phyloP scores from a whole-genome alignment of 768 basidiomycete genomes.

The Boletales sp. region DNA sequence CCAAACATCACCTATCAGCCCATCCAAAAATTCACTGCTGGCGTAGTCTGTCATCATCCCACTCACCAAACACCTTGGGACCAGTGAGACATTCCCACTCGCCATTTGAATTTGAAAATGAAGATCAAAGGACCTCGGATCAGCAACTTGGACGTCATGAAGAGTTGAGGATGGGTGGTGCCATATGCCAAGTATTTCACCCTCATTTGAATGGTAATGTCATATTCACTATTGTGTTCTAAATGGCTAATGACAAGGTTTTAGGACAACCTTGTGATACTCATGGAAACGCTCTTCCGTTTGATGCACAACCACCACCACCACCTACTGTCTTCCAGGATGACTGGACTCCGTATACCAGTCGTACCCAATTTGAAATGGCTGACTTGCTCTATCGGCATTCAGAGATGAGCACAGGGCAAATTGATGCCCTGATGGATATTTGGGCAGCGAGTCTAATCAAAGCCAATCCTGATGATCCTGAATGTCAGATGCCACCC shows the following conservation, averaged over 20 bases:
- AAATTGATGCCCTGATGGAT: constrained; percentile 19
- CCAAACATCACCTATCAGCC: neutral
- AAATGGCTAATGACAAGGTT: no score
- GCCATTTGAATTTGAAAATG: no score
- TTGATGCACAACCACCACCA: neutral
- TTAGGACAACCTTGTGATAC: constrained; percentile 1
- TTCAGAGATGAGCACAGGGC: constrained; percentile 18
- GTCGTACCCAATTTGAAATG: constrained; percentile 14
- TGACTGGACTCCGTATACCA: constrained; percentile 18
- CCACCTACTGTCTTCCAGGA: neutral
- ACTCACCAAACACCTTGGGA: no score
- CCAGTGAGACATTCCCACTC: no score
- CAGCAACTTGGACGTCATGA: neutral
- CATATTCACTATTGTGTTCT: neutral
- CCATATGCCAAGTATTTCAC: neutral
- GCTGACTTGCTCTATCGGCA: constrained; percentile 20
- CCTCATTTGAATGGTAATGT: neutral
- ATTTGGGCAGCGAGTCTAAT: constrained; percentile 15
- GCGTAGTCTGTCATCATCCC: no score
- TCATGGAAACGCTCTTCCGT: neutral
- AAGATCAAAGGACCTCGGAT: neutral
- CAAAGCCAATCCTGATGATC: neutral
- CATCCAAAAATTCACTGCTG: neutral
- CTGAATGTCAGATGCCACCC: neutral
- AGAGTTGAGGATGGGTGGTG: no score